Evolutionary conservation across 1,139 yeast species (phyloP).

Genomic region (Blastobotrys niveus): DNA sequence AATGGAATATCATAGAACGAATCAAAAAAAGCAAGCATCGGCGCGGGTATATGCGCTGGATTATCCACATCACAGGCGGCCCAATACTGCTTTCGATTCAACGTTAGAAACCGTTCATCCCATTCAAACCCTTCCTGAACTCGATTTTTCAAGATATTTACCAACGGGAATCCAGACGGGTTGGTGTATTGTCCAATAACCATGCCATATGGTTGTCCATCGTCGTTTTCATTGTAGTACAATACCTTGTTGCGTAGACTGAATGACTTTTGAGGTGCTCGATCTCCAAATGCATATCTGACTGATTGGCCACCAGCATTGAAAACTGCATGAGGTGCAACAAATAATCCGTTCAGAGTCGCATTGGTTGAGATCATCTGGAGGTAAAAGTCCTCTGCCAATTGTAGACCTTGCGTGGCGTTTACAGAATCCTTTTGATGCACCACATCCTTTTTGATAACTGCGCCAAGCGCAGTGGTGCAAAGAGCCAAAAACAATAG

Average conservation of each 20-base stretch:
- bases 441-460: too few relatives aligned
- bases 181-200: conserved; percentile 7
- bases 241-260: conserved; percentile 1
- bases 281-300: neutral
- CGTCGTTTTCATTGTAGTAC: conserved; percentile 2
- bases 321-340: neutral
- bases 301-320: neutral
- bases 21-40: neutral
- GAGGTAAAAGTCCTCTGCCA: neutral
- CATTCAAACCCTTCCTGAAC: conserved; percentile 6
- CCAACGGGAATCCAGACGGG: conserved; percentile 4
- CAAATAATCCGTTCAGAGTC: neutral
- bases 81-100: neutral
- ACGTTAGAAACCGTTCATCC: conserved; percentile 3
- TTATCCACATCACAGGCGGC: neutral
- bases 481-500: too few relatives aligned
- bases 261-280: conserved; percentile 4
- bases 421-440: too few relatives aligned
- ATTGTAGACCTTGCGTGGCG: too few relatives aligned
- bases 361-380: neutral
- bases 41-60: neutral
- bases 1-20: neutral
- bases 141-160: conserved; percentile 1
- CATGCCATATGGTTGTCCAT: neutral
- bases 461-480: too few relatives aligned